Base-by-base conservation (phyloP, 805 yeast species). In the Candida koratica region DNA sequence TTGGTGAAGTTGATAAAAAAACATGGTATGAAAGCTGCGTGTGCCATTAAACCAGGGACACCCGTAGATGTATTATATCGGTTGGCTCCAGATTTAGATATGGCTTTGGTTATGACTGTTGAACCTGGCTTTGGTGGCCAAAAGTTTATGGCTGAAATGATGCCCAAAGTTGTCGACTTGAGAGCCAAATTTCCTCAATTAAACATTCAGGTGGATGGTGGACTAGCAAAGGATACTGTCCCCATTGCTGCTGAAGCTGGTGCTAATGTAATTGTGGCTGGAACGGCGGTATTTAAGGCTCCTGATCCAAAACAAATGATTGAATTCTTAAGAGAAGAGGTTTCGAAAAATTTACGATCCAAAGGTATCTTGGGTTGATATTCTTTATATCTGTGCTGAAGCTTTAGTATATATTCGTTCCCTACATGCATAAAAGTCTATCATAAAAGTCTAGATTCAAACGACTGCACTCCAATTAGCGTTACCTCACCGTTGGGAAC, bases 81-180 rank as follows among this genome's bases (percentile, higher is more conserved):
- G 18, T 64, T 85, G 42, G 90, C 81, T 17, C 81, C 81, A 32
- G 67, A 75, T 38, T 69, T 90, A 48, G 97, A 93, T 59, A 86
- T 90, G 96, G 89, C 86, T n/a, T 71, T 93, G 40, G 82, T 93
- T 28, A 93, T 90, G 97, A 93, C 98, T 2, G 97, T 93, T 23
- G 98, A 93, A 65, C 98, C 98, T 10, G 98, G 98, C 0, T 90
- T 93, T 58, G 98, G 98, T 15, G 98, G 98, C 30, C 98, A 93
- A 65, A 84, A 83, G 60, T 93, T 93, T 69, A 88, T 86, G 96
- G 67, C 78, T 13, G 85, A 79, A 41, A 89, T 90, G 96, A 89
- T 93, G 97, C 87, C 94, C 44, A 90, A 90, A 64, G 97, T 90
- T 32, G 81, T 77, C 48, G 69, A 67, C 19, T 69, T 93, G 49